Evolutionary conservation across 768 basidiomycete species (phyloP), one percentile per base, ranked within the genome.

Genomic region (Lactarius akahatsu): DNA sequence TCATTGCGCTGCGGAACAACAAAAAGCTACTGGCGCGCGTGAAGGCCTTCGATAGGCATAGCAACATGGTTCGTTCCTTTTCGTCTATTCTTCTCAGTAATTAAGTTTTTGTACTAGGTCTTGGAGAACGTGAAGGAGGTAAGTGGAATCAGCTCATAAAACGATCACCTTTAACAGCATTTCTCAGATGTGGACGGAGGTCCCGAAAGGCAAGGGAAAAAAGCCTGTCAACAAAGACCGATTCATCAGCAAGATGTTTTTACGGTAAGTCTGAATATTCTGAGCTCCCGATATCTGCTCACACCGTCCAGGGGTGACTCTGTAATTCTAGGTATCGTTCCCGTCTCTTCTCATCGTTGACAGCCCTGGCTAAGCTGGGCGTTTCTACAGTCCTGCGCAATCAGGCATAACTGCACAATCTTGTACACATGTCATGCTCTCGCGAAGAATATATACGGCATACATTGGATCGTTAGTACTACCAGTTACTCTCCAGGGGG

Each of bases 161-260:
- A 41, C 13, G 10, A 36, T 34, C 26, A 4, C 41, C 40, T 23
- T 26, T 13, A 13, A 32, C 10, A 62, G 30, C 20, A 60, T 50
- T 18, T 26, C 23, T 57, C 68, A 99, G 94, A 98, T 98, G 96
- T 98, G 97, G 97, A 98, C 96, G 26, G 97, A 99, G 77, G 77
- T 89, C 57, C 97, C 97, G 23, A 98, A 98, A 78, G 95, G 94
- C 47, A 98, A 98, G 80, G 94, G 94, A 75, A 98, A 97, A 82
- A 98, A 98, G 75, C 93, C 97, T 8, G 89, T 98, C 64, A 98
- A 98, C 82, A 98, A 98, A 79, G 97, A 98, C 78, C 86, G 97
- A 57, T 99, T 98, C 81, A 96, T 99, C 77, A 96, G 94, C 77
- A 99, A 98, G 80, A 96, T 99, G 94, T 98, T 96, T 79, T 79